A percentile compares a stretch with the other conserved stretches of the same genome.
Conservation (phyloP, 306 rosid species). For the Luffa aegyptiaca region DNA sequence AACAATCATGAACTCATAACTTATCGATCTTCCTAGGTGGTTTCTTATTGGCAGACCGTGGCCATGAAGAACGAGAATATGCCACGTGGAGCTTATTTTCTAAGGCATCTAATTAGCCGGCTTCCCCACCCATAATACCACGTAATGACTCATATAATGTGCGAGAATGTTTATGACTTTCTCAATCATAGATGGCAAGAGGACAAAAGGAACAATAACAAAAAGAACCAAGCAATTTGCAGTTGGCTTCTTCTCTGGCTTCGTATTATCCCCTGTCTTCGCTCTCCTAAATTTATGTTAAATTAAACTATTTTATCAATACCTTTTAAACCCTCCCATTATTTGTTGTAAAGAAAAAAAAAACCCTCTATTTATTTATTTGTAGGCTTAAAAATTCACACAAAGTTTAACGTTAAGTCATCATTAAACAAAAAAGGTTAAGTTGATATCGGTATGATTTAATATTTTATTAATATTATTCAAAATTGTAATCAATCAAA, state of each 20-base stretch:
- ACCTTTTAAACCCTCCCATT: not conserved
- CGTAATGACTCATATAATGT: not conserved
- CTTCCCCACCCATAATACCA: not conserved
- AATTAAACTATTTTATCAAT: not conserved
- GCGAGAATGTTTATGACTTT: not conserved
- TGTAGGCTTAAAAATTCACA: too few species aligned
- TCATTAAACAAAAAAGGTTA: too few species aligned
- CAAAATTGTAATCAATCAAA: too few species aligned
- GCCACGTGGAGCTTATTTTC: not conserved
- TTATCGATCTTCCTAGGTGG: not conserved
- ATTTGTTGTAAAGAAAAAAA: too few species aligned
- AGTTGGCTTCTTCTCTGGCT: not conserved
- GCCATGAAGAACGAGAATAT: not conserved
- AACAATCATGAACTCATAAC: too few species aligned
- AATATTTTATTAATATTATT: too few species aligned
- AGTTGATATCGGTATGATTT: too few species aligned
- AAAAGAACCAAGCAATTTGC: not conserved
- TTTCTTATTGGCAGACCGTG: not conserved
- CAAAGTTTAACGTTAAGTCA: too few species aligned
- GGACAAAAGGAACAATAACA: not conserved
- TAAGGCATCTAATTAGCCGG: not conserved
- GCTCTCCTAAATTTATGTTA: not conserved
- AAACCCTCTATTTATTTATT: too few species aligned
- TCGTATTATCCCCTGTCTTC: not conserved
- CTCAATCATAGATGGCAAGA: not conserved